Evolutionary conservation across 306 rosid genomes (phyloP), one percentile per base, ranked within the genome.

Genomic region (Fagus crenata): DNA sequence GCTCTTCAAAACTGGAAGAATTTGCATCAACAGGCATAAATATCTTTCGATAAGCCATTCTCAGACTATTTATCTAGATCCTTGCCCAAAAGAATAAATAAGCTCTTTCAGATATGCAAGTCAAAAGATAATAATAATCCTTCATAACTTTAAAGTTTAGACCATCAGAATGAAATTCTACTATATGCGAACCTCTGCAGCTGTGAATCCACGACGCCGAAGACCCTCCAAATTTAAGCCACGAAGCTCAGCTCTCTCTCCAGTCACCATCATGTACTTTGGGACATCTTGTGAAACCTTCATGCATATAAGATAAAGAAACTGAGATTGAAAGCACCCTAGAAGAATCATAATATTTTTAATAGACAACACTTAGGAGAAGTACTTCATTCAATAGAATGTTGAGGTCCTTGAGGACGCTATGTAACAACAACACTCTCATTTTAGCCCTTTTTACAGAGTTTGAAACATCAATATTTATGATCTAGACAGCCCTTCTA

Each of bases 231-330:
- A 70, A 77, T 95, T 92, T 53, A 95, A 90, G 81, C 97, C 96
- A 33, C 91, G 97, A 76, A 95, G 92, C 78, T 86, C 91, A 1
- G 97, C 90, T 84, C 97, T 89, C 63, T 89, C 96, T 78, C 99
- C 93, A 0, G 91, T 79, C 18, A 90, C 99, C 97, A 92, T 85
- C 97, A 85, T 83, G 82, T 89, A 90, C 84, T 85, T 90, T 11
- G 99, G 97, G 72, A 90, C 89, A 85, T 92, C 99, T 84, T 92
- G 97, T 28, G 90, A 72, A 80, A 95, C 88, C 98, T 95, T 78
- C 76, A 83, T 78, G 81, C 64, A 84, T 69, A 75, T 51, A 77
- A 80, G 76, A 74, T 56, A 67, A 68, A 81, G 63, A 81, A 54
- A 81, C 51, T 64, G 79, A 67, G 56, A 86, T 75, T 72, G 46